These are phyloP conservation scores for Cyberlindnera americana DNA, from an alignment of 805 yeast species.

Conservation along the genomic window DNA sequence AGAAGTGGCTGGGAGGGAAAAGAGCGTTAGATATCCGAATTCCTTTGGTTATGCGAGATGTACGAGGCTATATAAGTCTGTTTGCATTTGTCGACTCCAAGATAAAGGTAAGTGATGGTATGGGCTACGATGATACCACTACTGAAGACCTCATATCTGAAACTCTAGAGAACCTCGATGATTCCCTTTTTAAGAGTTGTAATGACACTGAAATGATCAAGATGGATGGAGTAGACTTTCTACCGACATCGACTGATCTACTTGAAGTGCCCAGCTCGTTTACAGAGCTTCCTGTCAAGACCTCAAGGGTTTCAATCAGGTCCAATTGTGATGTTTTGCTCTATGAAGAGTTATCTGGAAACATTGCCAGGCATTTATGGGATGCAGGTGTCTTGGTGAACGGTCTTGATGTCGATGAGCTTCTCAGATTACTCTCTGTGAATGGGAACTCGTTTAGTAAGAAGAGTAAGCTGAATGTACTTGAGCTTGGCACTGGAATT, in stretches of 20 bases:
- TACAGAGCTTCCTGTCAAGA: constrained; percentile 15
- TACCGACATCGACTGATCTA: constrained; percentile 18
- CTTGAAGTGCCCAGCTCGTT: constrained; percentile 14
- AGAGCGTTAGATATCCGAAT: constrained; percentile 18
- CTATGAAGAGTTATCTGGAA: constrained; percentile 37
- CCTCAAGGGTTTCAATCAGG: constrained; percentile 21
- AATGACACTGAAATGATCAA: constrained; percentile 1
- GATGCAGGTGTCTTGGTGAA: constrained; percentile 34
- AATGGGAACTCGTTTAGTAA: not conserved
- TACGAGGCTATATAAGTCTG: constrained; percentile 12
- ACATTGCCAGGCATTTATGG: constrained; percentile 42
- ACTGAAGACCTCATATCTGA: constrained; percentile 14
- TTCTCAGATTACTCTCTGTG: constrained; percentile 11
- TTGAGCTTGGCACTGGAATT: constrained; percentile 43
- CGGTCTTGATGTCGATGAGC: constrained; percentile 6
- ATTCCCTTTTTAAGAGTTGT: constrained; percentile 7
- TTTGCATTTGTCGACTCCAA: constrained; percentile 9
- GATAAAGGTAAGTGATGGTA: constrained; percentile 8
- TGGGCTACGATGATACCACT: constrained; percentile 9
- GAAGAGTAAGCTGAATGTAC: constrained; percentile 16
- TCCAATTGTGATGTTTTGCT: constrained; percentile 12
- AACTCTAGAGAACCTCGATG: constrained; percentile 12
- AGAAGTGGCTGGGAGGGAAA: constrained; percentile 22
- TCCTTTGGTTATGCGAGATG: not conserved
- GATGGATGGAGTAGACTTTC: constrained; percentile 7